phyloP scores from a whole-genome alignment of 176 grass and related monocot species.

The Alloteropsis semialata region DNA sequence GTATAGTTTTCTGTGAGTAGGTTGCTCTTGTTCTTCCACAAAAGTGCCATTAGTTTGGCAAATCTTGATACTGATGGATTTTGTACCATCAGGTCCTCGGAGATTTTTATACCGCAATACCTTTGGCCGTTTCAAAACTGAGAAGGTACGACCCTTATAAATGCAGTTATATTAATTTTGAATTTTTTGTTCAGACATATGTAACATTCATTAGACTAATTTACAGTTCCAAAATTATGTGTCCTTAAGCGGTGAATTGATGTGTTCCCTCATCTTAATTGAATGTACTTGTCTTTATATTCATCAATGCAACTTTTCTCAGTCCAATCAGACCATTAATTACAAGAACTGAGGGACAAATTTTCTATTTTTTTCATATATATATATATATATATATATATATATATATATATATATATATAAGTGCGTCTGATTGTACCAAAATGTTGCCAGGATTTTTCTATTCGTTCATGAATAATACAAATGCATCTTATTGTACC shows the following conservation, averaged over 20 bases:
- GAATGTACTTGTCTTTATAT: neutral
- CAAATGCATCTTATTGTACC: neutral
- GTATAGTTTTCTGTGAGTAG: neutral
- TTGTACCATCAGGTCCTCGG: constrained; percentile 63
- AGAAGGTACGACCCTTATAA: constrained; percentile 62
- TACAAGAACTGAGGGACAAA: neutral
- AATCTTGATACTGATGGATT: constrained; percentile 24
- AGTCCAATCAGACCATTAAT: constrained; percentile 4
- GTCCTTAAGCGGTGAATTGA: neutral
- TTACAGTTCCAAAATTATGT: neutral
- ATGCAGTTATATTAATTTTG: neutral
- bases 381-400: no score
- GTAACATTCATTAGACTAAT: neutral
- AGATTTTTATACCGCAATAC: constrained; percentile 84
- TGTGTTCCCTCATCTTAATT: neutral
- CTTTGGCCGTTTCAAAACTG: constrained; percentile 82
- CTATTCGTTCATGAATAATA: neutral
- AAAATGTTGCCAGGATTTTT: constrained; percentile 33
- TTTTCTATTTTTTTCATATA: no score
- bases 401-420: no score
- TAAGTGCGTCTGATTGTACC: neutral
- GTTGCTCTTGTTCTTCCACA: neutral
- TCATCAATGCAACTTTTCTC: neutral
- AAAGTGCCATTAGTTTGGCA: neutral
- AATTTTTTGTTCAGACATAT: neutral